Evolutionary conservation across 2,329 filamentous ascomycete genomes (phyloP).

Genomic region (Aplosporella prunicola): DNA sequence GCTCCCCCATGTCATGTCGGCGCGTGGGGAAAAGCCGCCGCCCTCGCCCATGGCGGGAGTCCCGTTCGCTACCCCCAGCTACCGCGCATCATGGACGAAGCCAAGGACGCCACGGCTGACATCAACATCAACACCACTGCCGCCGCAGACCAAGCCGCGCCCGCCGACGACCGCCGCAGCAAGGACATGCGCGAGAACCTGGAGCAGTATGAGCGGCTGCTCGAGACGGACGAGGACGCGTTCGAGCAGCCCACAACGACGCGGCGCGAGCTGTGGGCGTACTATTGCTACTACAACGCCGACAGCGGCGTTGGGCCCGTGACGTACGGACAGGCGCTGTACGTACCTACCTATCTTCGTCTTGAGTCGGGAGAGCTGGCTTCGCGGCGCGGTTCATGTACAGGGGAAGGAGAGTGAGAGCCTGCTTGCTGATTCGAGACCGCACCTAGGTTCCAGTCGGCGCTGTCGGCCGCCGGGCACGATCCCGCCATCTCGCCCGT

Average conservation of each 20-base stretch:
- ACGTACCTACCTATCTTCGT: not conserved
- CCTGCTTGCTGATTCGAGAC: not conserved
- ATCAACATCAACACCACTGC: not conserved
- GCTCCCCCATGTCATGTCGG: too few relatives aligned
- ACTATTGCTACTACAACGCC: conserved; percentile 56
- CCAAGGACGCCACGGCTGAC: conserved; percentile 1
- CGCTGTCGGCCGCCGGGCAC: conserved; percentile 41
- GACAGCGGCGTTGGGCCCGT: conserved; percentile 46
- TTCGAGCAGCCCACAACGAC: conserved; percentile 42
- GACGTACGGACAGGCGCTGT: conserved; percentile 9
- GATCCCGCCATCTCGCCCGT: conserved; percentile 45
- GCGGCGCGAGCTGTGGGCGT: conserved; percentile 47
- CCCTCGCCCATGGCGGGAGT: conserved; percentile 7
- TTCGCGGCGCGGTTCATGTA: not conserved
- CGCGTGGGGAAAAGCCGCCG: too few relatives aligned
- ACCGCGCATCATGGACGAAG: too few relatives aligned
- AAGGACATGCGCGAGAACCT: conserved; percentile 6
- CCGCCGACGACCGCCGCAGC: not conserved
- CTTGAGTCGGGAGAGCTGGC: too few relatives aligned
- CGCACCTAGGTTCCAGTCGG: conserved; percentile 6
- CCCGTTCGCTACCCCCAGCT: not conserved
- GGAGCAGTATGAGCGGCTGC: conserved; percentile 8
- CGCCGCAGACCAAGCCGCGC: not conserved
- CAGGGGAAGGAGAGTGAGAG: too few relatives aligned
- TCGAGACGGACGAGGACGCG: conserved; percentile 28